A percentile compares a stretch with the other conserved stretches of the same genome.
Evolutionary conservation across 2,329 filamentous ascomycete genomes (phyloP).

Genomic region (Fusarium sterilihyphosum): DNA sequence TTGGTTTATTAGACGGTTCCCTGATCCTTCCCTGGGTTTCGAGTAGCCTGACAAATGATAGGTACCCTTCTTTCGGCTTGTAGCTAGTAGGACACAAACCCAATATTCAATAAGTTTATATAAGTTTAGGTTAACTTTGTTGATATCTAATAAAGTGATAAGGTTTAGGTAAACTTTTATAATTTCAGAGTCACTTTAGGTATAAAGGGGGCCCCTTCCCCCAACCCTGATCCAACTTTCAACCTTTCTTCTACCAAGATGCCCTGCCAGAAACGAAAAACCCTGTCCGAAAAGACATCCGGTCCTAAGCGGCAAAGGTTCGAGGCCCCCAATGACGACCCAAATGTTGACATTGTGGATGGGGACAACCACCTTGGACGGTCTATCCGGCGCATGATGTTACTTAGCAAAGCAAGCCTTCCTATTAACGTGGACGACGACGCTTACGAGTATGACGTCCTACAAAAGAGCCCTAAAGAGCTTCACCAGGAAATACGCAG

Average conservation of each 20-base stretch:
- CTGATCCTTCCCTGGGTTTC: neutral
- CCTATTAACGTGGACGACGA: neutral
- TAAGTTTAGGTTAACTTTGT: rapidly evolving
- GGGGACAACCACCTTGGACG: neutral
- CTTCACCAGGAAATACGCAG: neutral
- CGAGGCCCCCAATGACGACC: neutral
- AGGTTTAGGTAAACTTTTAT: neutral
- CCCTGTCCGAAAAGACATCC: neutral
- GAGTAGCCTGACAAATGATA: neutral
- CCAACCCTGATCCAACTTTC: neutral
- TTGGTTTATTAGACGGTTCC: neutral
- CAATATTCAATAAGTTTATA: neutral
- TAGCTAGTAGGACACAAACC: neutral
- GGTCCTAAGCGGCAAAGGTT: neutral
- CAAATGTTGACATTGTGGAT: too few species aligned
- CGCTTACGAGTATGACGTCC: neutral
- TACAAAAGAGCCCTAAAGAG: neutral
- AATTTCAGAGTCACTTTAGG: neutral
- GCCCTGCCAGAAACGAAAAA: neutral
- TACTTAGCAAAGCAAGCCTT: neutral
- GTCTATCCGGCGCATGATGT: neutral
- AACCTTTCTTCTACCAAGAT: neutral
- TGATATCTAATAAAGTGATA: neutral
- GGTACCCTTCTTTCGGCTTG: too few species aligned
- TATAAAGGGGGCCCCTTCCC: neutral